Base-by-base conservation (phyloP, 2,329 filamentous ascomycete genomes). In the Calonectria pseudoturangicola region DNA sequence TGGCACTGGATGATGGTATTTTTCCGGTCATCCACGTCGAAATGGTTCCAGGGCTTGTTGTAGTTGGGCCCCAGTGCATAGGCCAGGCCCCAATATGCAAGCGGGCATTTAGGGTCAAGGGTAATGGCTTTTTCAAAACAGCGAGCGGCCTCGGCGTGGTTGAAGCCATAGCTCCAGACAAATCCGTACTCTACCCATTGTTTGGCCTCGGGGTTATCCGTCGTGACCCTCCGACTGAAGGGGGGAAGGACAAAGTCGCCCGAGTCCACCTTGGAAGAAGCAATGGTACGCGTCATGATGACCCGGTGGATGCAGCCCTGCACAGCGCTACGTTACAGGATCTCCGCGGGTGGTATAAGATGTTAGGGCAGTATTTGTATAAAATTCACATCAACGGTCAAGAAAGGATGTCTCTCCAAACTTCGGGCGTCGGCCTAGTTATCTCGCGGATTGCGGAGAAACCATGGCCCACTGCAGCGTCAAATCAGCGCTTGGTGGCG, bases 1-100 rank as follows among this genome's bases (percentile, higher is more conserved):
- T 68, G 50, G 0, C 77, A 72, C 39, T 73, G 66, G 0, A 56
- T 45, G 21, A 77, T 68, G 8, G 79, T 80, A n/a, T 73, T 71
- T 33, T 70, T 70, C 1, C 79, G 65, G 18, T 80, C 79, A 30
- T 74, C 73, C 7, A 64, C 50, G 45, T 81, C 78, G 68, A 79
- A 81, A 27, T 75, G 76, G 33, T 73, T 77, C 93, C 93, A 95
- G 0, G 93, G 90, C 78, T 95, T 94, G 84, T 95, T 89, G 80
- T 91, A 91, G 79, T 95, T 95, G 0, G 93, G 93, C 0, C 93
- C 93, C 0, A 93, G 83, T 1, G 92, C 87, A 80, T 92, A 95
- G 0, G 93, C 91, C 4, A 93, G 82, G 0, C 92, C 92, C 92
- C 92, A 94, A 75, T 92, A 88, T 1, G 89, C 91, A 84, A 93